phyloP scores from a whole-genome alignment of 129 eudicot species.

The Smallanthus sonchifolius region DNA sequence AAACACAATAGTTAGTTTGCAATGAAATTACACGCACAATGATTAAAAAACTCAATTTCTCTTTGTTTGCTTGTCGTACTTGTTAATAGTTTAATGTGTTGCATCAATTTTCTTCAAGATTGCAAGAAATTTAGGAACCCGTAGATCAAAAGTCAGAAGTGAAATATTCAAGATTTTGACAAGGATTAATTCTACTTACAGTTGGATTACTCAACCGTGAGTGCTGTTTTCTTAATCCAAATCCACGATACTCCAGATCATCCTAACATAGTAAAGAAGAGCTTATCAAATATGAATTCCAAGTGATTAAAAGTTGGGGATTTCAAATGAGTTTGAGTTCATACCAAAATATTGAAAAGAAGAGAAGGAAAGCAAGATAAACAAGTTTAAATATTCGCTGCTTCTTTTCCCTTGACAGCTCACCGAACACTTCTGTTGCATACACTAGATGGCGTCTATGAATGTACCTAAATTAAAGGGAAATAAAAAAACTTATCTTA shows the following conservation, averaged over 20 bases:
- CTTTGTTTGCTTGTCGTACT: not conserved
- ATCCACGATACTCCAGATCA: slow-evolving; percentile 64
- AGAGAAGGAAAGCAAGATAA: slow-evolving; percentile 46
- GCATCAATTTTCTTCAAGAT: not conserved
- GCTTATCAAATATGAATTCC: not conserved
- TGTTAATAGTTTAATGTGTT: not conserved
- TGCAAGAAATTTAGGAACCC: not conserved
- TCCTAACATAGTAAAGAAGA: slow-evolving; percentile 43
- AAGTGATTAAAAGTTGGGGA: not conserved
- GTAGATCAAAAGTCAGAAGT: not conserved
- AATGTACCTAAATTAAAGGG: slow-evolving; percentile 43
- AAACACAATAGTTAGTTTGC: not conserved
- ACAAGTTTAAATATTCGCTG: slow-evolving; percentile 56
- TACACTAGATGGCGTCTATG: slow-evolving; percentile 52
- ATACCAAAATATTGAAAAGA: slow-evolving; percentile 68
- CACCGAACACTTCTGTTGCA: slow-evolving; percentile 74
- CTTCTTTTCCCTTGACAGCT: slow-evolving; percentile 58
- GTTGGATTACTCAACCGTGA: slow-evolving; percentile 1
- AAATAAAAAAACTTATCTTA: not conserved
- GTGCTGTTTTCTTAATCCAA: slow-evolving; percentile 31
- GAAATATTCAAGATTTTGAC: not conserved
- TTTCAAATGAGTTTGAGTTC: not conserved
- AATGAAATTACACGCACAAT: not conserved
- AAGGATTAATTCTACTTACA: slow-evolving; percentile 19
- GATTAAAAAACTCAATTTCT: not conserved